These are phyloP conservation scores for Fusarium domesticum DNA, from an alignment of 2,329 filamentous ascomycete species.

Conservation along the genomic window DNA sequence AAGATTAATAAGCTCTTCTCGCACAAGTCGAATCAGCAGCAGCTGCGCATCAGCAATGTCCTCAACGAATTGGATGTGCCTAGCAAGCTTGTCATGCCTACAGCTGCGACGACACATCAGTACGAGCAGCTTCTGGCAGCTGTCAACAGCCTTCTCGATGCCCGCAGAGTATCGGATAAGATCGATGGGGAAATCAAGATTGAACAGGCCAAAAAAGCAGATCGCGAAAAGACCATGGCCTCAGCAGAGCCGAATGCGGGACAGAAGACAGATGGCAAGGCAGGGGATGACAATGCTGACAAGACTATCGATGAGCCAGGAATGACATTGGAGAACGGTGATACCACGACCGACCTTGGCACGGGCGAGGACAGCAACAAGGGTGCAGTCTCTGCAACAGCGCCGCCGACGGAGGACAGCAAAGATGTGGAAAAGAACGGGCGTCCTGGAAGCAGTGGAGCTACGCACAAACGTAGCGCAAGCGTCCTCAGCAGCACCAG, in stretches of 20 bases:
- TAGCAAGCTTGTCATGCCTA: conserved; percentile 69
- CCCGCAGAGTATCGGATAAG: conserved; percentile 73
- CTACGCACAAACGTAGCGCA: conserved; percentile 71
- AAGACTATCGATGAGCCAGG: conserved; percentile 11
- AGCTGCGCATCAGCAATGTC: conserved; percentile 69
- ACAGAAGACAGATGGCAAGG: conserved; percentile 12
- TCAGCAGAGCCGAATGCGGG: conserved; percentile 10
- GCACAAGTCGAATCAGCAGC: conserved; percentile 73
- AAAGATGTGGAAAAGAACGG: conserved; percentile 29
- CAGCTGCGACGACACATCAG: conserved; percentile 64
- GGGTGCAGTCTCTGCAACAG: conserved; percentile 6
- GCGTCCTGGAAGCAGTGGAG: conserved; percentile 40
- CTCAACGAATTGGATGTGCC: conserved; percentile 71
- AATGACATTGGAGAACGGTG: conserved; percentile 25
- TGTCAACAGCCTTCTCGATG: conserved; percentile 67
- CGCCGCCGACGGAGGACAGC: conserved; percentile 19
- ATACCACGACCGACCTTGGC: neutral
- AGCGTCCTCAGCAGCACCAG: conserved; percentile 72
- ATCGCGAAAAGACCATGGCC: conserved; percentile 43
- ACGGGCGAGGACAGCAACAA: conserved; percentile 6
- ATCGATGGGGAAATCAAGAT: conserved; percentile 67
- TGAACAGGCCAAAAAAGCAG: conserved; percentile 54
- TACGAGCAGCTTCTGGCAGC: conserved; percentile 69
- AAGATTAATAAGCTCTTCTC: conserved; percentile 75
- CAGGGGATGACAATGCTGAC: too few species aligned